These are phyloP conservation scores for Dorcoceras hygrometricum DNA, from an alignment of 257 asterid species.

Conservation along the genomic window DNA sequence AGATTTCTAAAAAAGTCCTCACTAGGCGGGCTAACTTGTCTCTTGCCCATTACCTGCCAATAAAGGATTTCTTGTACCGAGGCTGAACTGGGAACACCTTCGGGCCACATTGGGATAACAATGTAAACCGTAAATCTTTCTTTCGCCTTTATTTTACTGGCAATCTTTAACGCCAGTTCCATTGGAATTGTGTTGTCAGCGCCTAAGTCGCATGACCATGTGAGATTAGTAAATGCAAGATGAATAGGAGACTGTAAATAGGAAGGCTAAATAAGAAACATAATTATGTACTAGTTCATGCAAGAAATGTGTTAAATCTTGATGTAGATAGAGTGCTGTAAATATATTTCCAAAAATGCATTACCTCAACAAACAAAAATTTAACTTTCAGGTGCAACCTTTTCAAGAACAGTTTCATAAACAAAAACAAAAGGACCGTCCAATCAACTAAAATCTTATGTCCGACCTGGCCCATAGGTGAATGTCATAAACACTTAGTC, in stretches of 20 bases:
- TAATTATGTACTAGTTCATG: not conserved
- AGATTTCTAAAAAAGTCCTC: not conserved
- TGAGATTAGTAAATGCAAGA: conserved; percentile 17
- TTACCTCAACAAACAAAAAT: not conserved
- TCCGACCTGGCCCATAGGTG: not conserved
- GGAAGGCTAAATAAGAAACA: not conserved
- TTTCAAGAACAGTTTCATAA: not conserved
- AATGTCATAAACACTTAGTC: not conserved
- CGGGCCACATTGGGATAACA: conserved; percentile 97
- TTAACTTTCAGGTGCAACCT: not conserved
- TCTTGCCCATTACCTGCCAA: conserved; percentile 74
- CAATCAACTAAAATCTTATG: no score
- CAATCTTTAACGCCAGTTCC: conserved; percentile 84
- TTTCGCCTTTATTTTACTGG: conserved; percentile 73
- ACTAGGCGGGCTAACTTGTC: not conserved
- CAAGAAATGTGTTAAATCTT: not conserved
- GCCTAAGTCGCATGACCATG: conserved; percentile 41
- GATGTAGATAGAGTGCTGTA: not conserved
- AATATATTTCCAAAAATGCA: no score
- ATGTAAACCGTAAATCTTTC: conserved; percentile 78
- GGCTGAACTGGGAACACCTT: conserved; percentile 79
- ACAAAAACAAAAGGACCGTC: not conserved
- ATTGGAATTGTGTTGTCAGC: conserved; percentile 92
- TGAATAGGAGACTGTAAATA: conserved; percentile 1
- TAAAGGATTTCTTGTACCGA: conserved; percentile 90